Evolutionary conservation across 805 yeast genomes (phyloP), one percentile per base, ranked within the genome.

Genomic region (Hanseniaspora lindneri): DNA sequence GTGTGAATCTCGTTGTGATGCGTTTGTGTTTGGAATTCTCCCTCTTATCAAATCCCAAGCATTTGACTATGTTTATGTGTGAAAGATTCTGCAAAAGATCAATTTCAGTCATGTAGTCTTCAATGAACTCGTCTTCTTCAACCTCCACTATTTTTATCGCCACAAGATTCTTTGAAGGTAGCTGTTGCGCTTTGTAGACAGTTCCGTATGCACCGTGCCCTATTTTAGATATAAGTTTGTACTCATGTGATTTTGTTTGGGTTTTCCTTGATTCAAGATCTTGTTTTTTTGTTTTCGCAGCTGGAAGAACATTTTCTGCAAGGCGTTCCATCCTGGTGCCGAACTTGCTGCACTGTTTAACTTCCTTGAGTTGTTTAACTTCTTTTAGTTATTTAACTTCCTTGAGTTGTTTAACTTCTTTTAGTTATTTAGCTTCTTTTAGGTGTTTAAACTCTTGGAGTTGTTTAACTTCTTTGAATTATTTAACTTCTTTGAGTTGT

Each of bases 191-290:
- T 51, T 75, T 73, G 62, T 80, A 87, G 3, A 89, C 96, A 34
- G 76, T 75, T 1, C 96, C 97, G 60, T 78, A 87, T 0, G 96
- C 96, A 1, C 98, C 98, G 52, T 75, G 75, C 2, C 97, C 98
- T 2, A 92, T 69, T 32, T 80, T 72, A 41, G 77, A 81, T 41
- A 71, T 69, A 55, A 79, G 67, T 71, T 71, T 50, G 57, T 62
- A 61, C 39, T 71, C 75, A 19, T 72, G 61, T 2, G 27, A 20
- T 35, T 20, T 13, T 21, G 27, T 17, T 16, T 8, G n/a, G 17
- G 9, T 65, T 66, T 28, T 37, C 13, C 11, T 21, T 19, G n/a
- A 21, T 4, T 28, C 2, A 5, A 14, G 14, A n/a, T 39, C 29
- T 23, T 39, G 20, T 24, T 23, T 24, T n/a, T n/a, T n/a, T n/a